These are phyloP conservation scores for Beauveria pseudobassiana DNA, from an alignment of 2,329 filamentous ascomycete species.

Conservation along the genomic window DNA sequence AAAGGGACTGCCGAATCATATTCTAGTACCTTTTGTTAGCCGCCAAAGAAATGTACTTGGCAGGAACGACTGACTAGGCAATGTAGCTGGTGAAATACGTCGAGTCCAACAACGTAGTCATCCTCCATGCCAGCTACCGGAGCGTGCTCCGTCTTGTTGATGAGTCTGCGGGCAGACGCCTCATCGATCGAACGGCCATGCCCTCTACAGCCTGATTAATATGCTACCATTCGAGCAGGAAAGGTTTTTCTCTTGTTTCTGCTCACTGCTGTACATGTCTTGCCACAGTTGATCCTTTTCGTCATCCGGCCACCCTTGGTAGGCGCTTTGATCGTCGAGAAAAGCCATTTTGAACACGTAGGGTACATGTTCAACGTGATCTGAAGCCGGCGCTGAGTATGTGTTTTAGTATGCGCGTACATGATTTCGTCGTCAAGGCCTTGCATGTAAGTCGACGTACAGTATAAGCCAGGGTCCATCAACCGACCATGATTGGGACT, in stretches of 20 bases:
- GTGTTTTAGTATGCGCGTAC: not conserved
- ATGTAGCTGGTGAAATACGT: constrained; percentile 12
- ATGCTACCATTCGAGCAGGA: not conserved
- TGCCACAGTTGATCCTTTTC: constrained; percentile 10
- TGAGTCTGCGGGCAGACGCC: not conserved
- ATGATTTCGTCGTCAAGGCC: not conserved
- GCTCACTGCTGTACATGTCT: constrained; percentile 9
- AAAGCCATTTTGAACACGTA: not conserved
- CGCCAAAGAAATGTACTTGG: not conserved
- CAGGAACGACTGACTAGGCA: not conserved
- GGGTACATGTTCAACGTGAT: not conserved
- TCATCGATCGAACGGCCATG: constrained; percentile 5
- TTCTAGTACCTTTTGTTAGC: not conserved
- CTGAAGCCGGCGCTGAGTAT: not conserved
- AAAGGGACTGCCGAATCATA: constrained; percentile 4
- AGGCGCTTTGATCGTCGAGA: constrained; percentile 1
- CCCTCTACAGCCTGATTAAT: not conserved
- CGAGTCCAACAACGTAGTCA: constrained; percentile 10
- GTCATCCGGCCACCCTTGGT: constrained; percentile 10
- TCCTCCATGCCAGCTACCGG: not conserved
- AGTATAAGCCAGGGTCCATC: not conserved
- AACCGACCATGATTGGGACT: too few species aligned
- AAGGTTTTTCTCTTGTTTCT: too few species aligned
- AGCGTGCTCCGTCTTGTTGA: constrained; percentile 4
- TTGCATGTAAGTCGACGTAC: not conserved